Evolutionary conservation across 176 grass and related monocot species (phyloP).

Genomic region (Themeda triandra): DNA sequence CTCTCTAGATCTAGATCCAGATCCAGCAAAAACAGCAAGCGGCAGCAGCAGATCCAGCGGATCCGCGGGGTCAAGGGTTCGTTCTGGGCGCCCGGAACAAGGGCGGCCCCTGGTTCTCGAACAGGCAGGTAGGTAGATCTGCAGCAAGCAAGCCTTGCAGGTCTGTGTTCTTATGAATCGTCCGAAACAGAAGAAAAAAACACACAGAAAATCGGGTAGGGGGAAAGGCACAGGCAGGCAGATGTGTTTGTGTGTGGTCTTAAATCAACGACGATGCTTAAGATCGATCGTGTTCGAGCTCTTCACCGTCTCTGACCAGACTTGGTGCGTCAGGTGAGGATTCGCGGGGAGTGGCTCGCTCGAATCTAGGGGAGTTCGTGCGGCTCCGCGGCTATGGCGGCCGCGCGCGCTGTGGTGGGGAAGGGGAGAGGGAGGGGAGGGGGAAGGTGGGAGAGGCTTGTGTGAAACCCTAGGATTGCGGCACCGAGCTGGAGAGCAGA

Average conservation of each 20-base stretch:
- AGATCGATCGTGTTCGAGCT: constrained; percentile 42
- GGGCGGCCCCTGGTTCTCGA: constrained; percentile 14
- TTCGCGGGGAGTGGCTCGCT: constrained; percentile 25
- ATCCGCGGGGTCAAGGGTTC: constrained; percentile 42
- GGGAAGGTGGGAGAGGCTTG: neutral
- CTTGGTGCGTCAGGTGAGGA: constrained; percentile 29
- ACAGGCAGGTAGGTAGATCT: constrained; percentile 42
- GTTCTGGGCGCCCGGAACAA: constrained; percentile 39
- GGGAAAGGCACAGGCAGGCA: neutral
- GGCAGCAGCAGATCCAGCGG: constrained; percentile 11
- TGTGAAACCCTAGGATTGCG: constrained; percentile 39
- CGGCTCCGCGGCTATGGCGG: constrained; percentile 43
- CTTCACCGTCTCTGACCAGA: constrained; percentile 33
- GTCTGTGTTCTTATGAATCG: constrained; percentile 63
- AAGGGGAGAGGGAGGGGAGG: neutral
- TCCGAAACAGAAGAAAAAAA: constrained; percentile 33
- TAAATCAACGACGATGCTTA: constrained; percentile 30
- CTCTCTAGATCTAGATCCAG: constrained; percentile 45
- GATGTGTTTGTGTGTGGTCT: constrained; percentile 31
- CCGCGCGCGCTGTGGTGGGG: constrained; percentile 1
- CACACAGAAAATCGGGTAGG: neutral
- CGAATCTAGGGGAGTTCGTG: constrained; percentile 43
- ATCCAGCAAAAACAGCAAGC: constrained; percentile 43
- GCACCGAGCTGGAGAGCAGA: neutral
- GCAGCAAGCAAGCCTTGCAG: constrained; percentile 44